Base-by-base conservation (phyloP, 176 grass and related monocot species). In the Oryza longistaminata region DNA sequence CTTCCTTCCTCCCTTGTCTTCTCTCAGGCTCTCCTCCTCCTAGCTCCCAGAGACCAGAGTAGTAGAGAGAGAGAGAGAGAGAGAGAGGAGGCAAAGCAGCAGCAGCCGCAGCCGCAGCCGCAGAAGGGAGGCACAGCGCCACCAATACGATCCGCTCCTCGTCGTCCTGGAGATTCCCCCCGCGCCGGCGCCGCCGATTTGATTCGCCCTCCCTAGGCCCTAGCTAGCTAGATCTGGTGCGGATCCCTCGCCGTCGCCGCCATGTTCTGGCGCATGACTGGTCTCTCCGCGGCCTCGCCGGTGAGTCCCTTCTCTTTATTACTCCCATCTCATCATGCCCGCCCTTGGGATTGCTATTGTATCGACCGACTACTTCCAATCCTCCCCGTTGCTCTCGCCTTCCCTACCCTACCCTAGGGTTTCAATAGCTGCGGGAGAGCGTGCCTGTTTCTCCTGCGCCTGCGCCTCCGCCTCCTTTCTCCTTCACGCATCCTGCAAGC, bases 231-330 rank as follows among this genome's bases (percentile, higher is more conserved):
- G 94, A 90, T 92, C 87, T 79, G 83, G n/a, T 68, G 29, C 79
- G 44, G 85, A 74, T 87, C 85, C 73, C 62, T 17, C 46, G 14
- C 68, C 68, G 35, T 66, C 83, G 74, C 74, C 39, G 72, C 85
- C 67, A 78, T 86, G 84, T 64, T 88, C 74, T 88, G 87, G 87
- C 87, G 87, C 81, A 88, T 88, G 87, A 88, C 87, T 43, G 87
- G 87, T 43, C 87, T 88, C 74, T 88, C 87, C 68, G 87, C 87
- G 67, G 80, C 87, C 58, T 88, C 87, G 74, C 87, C 87, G 74
- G 87, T 88, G 68, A 88, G 87, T 83, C 21, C 5, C 4, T 35
- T 35, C 29, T 31, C 29, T 29, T 29, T 2, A 29, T 37, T 7
- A 21, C 53, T 34, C 10, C 19, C 1, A 17, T n/a, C 26, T 34